Evolutionary conservation across 1,284 basidiomycete genomes (phyloP), one percentile per base, ranked within the genome.

Genomic region (Sphaerobolus stellatus): DNA sequence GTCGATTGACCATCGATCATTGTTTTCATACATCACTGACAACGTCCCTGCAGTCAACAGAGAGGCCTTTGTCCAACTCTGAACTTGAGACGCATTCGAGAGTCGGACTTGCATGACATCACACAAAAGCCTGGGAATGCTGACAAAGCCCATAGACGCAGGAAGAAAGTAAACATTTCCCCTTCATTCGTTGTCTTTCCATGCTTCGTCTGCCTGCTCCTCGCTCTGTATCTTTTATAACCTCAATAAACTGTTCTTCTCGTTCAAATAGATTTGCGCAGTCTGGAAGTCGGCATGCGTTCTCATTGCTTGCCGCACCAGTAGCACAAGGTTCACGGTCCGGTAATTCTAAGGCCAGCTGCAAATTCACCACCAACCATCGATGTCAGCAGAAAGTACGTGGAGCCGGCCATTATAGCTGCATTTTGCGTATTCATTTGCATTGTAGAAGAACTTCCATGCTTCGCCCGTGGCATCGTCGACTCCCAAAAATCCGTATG

Each of bases 401-500:
- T 34, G 20, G 5, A 43, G 8, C 50, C 20, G 31, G 16, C 40
- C 27, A 43, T 44, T 27, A 11, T 20, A 16, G n/a, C 27, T 31
- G 5, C n/a, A 30, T n/a, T 50, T 4, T 44, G 27, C 29, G n/a
- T 44, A 31, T 27, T 52, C 29, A 52, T 22, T 33, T 18, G n/a
- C 30, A 44, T 16, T n/a, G n/a, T 55, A 93, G 90, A 87, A 91
- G 62, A 65, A 75, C 11, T 83, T 96, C 67, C 94, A 96, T 74
- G 77, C 85, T 13, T 84, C 91, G 65, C 77, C 14, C 69, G 78
- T 16, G 70, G 73, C 43, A 67, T 22, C 66, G 55, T 85, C 84
- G 2, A 66, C 71, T 6, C 68, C 82, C n/a, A 97, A 94, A 70
- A 88, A 94, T 68, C 97, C 97, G 0, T 99, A 99, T 71, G 73